Conservation (phyloP, 163 green algal genomes). For the Chloromonas sp. region DNA sequence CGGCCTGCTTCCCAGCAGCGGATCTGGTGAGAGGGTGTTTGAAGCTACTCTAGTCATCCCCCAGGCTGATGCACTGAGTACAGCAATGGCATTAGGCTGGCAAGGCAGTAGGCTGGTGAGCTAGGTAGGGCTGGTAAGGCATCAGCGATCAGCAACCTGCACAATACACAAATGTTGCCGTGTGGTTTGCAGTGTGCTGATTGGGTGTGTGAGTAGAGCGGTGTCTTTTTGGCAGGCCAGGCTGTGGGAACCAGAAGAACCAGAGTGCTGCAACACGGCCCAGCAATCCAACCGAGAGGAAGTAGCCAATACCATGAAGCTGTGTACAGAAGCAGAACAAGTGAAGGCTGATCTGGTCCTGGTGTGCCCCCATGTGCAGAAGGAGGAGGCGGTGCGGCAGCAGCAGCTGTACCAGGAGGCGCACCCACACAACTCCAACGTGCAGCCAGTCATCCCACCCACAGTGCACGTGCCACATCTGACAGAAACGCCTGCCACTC, state of each 20-base stretch:
- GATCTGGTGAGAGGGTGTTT: conserved; percentile 1
- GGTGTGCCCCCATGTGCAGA: neutral
- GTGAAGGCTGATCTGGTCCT: neutral
- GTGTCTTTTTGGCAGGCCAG: too few species aligned
- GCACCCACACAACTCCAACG: neutral
- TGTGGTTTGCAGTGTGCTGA: neutral
- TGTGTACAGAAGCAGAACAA: neutral
- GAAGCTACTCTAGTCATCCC: neutral
- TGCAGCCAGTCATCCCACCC: neutral
- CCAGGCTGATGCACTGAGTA: neutral
- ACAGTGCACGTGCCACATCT: conserved; percentile 3
- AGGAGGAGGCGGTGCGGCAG: conserved; percentile 5
- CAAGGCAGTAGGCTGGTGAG: too few species aligned
- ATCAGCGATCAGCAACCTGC: too few species aligned
- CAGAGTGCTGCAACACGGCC: too few species aligned
- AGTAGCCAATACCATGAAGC: neutral
- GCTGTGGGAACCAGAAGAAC: too few species aligned
- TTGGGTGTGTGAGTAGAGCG: too few species aligned
- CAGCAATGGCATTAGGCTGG: too few species aligned
- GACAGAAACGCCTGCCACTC: neutral
- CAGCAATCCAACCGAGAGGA: neutral
- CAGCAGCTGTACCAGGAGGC: neutral
- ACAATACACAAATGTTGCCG: too few species aligned
- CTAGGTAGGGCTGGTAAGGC: too few species aligned
- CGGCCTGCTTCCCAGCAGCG: conserved; percentile 37